phyloP scores from a whole-genome alignment of 164 flowering plant genomes.

The Akebia trifoliata region DNA sequence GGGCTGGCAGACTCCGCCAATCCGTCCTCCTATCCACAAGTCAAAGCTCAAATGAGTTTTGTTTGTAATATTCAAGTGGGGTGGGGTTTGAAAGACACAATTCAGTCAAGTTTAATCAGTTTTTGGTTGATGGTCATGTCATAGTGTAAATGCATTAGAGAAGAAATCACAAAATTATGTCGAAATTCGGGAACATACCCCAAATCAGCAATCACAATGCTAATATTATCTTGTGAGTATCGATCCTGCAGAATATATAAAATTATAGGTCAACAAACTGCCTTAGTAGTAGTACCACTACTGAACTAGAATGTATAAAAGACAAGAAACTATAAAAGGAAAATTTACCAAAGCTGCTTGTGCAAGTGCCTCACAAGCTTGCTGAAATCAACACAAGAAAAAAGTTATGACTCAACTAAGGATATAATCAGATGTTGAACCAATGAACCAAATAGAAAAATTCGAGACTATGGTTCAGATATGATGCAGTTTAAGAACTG shows the following conservation, averaged over 20 bases:
- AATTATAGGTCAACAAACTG: constrained; percentile 1
- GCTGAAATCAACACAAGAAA: constrained; percentile 36
- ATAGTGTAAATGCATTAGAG: background rate
- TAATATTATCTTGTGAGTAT: constrained; percentile 78
- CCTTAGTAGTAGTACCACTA: background rate
- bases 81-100: background rate
- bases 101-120: background rate
- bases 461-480: background rate
- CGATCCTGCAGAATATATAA: constrained; percentile 52
- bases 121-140: background rate
- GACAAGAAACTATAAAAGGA: background rate
- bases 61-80: background rate
- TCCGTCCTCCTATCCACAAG: constrained; percentile 58
- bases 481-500: constrained; percentile 1
- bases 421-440: constrained; percentile 2
- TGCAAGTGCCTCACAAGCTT: constrained; percentile 84
- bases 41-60: background rate
- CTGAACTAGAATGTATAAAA: background rate
- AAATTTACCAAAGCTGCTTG: constrained; percentile 65
- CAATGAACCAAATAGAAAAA: background rate
- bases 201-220: constrained; percentile 83
- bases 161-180: no score
- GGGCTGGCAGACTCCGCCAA: constrained; percentile 62
- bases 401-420: background rate
- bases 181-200: constrained; percentile 48